phyloP scores from a whole-genome alignment of 176 grass and related monocot species.

The Triticum turgidum region DNA sequence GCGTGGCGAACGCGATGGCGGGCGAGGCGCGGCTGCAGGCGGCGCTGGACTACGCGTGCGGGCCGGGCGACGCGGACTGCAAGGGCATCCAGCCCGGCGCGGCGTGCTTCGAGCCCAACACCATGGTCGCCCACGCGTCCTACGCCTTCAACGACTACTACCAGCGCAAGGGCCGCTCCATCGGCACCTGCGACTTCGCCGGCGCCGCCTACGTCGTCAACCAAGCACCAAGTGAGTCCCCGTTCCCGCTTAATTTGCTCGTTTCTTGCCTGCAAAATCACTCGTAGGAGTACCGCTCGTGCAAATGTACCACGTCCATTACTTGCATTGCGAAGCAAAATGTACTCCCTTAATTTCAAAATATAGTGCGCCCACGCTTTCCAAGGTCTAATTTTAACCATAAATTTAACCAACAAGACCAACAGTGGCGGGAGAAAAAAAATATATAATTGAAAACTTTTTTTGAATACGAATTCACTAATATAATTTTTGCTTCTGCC shows the following conservation, averaged over 20 bases:
- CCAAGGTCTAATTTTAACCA: too few relatives aligned
- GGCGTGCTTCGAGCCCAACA: constrained; percentile 84
- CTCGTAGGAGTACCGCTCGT: not conserved
- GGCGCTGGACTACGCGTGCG: constrained; percentile 90
- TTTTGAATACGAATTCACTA: too few relatives aligned
- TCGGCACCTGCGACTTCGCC: constrained; percentile 81
- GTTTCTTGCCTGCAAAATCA: not conserved
- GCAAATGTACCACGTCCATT: not conserved
- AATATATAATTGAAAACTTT: too few relatives aligned
- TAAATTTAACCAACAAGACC: too few relatives aligned
- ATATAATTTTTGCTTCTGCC: too few relatives aligned
- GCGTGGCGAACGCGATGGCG: constrained; percentile 65
- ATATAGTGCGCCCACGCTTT: too few relatives aligned
- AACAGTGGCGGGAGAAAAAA: too few relatives aligned
- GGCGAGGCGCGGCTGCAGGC: constrained; percentile 52
- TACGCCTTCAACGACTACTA: constrained; percentile 84
- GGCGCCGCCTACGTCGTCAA: constrained; percentile 75
- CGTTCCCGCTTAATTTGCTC: not conserved
- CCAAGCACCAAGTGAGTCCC: constrained; percentile 52
- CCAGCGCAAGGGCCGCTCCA: constrained; percentile 57
- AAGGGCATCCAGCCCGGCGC: constrained; percentile 76
- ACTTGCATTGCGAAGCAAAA: not conserved
- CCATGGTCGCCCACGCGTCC: constrained; percentile 66
- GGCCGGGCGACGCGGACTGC: constrained; percentile 79
- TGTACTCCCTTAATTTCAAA: not conserved